Evolutionary conservation across 2,329 filamentous ascomycete genomes (phyloP).

Genomic region (Monilinia aucupariae): DNA sequence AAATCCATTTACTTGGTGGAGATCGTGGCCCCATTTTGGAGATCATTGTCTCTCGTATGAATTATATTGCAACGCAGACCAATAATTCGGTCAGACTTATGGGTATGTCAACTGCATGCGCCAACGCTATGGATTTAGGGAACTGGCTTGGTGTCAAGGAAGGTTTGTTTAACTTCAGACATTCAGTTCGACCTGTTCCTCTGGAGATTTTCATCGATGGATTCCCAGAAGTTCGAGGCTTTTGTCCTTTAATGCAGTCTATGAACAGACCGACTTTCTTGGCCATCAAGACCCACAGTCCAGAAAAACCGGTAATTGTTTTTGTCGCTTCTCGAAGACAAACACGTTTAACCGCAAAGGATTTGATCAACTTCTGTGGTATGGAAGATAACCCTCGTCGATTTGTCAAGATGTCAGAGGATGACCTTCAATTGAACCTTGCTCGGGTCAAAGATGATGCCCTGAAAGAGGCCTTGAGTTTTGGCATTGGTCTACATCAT

Average conservation of each 20-base stretch:
- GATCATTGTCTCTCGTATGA: slow-evolving; percentile 93
- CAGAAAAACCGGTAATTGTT: slow-evolving; percentile 94
- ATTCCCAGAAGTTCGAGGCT: slow-evolving; percentile 89
- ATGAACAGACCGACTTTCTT: slow-evolving; percentile 98
- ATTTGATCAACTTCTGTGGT: slow-evolving; percentile 93
- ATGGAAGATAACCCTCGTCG: slow-evolving; percentile 97
- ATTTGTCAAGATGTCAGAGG: slow-evolving; percentile 91
- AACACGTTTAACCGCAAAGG: slow-evolving; percentile 89
- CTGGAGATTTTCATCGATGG: slow-evolving; percentile 96
- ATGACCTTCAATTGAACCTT: slow-evolving; percentile 86
- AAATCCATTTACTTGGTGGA: slow-evolving; percentile 94
- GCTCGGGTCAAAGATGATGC: slow-evolving; percentile 87
- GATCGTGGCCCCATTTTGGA: slow-evolving; percentile 96
- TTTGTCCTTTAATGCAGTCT: slow-evolving; percentile 96
- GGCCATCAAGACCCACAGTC: slow-evolving; percentile 93
- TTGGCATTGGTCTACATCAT: slow-evolving; percentile 95
- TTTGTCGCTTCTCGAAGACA: slow-evolving; percentile 95
- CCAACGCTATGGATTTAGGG: slow-evolving; percentile 86
- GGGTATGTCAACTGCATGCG: slow-evolving; percentile 99
- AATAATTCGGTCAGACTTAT: slow-evolving; percentile 83
- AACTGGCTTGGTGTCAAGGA: slow-evolving; percentile 98
- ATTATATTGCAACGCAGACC: slow-evolving; percentile 94
- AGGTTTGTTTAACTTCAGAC: slow-evolving; percentile 92
- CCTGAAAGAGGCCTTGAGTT: slow-evolving; percentile 87
- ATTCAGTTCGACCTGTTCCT: slow-evolving; percentile 93